Base-by-base conservation (phyloP, 352 stramenopile genomes). In the Blastocystis hominis region DNA sequence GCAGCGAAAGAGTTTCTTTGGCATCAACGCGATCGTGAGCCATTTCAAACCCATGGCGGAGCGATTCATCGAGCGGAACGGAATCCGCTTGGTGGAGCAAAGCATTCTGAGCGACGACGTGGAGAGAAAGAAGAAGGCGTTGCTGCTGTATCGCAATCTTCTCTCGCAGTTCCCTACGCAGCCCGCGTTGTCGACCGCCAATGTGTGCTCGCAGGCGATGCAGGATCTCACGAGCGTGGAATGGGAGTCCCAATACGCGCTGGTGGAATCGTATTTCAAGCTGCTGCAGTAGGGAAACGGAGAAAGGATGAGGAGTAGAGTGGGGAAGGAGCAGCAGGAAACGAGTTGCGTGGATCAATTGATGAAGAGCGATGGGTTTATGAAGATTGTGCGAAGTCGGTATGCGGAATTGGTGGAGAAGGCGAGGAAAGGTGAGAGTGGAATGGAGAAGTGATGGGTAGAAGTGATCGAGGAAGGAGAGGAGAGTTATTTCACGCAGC, bases 251-350 rank as follows among this genome's bases (percentile, higher is more conserved):
- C 34, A 9, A 30, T 56, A 78, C 44, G 20, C 34, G 24, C 44
- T 78, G 46, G 15, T 78, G 46, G 36, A 78, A n/a, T n/a, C 68
- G 24, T 78, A 78, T n/a, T 15, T 78, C 10, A 20, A 78, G 68
- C 40, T 78, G 42, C 36, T 78, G 68, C 4, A 53, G 44, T 56
- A 63, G 55, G 55, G 4, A 24, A 63, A 20, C 17, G 20, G 20
- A n/a, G n/a, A n/a, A n/a, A n/a, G n/a, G n/a, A n/a, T n/a, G n/a
- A n/a, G n/a, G n/a, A n/a, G n/a, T n/a, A n/a, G n/a, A n/a, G n/a
- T 46, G 24, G 68, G 42, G 44, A 78, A 78, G 68, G 44, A 78
- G 46, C 68, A 61, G 20, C 42, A 30, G 2, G 68, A 78, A n/a
- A 13, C 3, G 42, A 78, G 68, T 38, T 78, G 68, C 47, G 10